phyloP scores from a whole-genome alignment of 495 filamentous ascomycete species.

The Aspergillus mulundensis region DNA sequence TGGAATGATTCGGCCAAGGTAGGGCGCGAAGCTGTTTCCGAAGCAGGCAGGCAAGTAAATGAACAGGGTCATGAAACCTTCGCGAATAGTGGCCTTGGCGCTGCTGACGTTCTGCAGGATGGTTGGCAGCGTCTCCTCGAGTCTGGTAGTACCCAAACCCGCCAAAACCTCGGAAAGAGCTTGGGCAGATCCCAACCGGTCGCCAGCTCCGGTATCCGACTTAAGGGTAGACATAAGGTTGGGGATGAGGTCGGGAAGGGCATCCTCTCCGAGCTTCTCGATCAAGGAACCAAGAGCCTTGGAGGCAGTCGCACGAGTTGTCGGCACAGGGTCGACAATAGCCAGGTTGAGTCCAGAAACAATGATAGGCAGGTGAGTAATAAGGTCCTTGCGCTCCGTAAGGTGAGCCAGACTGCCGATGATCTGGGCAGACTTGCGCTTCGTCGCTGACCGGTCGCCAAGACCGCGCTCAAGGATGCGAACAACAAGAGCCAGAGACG shows the following conservation, averaged over 20 bases:
- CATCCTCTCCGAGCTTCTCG: constrained; percentile 96
- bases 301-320: constrained; percentile 93
- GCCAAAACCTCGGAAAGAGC: constrained; percentile 95
- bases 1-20: constrained; percentile 92
- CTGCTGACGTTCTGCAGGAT: constrained; percentile 95
- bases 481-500: constrained; percentile 88
- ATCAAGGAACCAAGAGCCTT: constrained; percentile 92
- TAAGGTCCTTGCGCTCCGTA: constrained; percentile 90
- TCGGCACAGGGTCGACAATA: constrained; percentile 91
- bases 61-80: constrained; percentile 99
- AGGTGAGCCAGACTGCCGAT: constrained; percentile 96
- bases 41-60: constrained; percentile 99
- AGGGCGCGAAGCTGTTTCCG: constrained; percentile 95
- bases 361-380: constrained; percentile 85
- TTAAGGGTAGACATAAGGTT: constrained; percentile 96
- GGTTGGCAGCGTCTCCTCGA: constrained; percentile 95
- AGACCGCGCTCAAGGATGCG: constrained; percentile 93
- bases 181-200: constrained; percentile 92
- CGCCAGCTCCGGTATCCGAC: constrained; percentile 92
- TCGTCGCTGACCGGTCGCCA: constrained; percentile 84
- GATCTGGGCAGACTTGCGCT: constrained; percentile 92
- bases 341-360: constrained; percentile 86
- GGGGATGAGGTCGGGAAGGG: constrained; percentile 93
- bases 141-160: constrained; percentile 81
- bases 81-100: constrained; percentile 81